phyloP scores from a whole-genome alignment of 2,329 filamentous ascomycete species.

The Colletotrichum noveboracense region DNA sequence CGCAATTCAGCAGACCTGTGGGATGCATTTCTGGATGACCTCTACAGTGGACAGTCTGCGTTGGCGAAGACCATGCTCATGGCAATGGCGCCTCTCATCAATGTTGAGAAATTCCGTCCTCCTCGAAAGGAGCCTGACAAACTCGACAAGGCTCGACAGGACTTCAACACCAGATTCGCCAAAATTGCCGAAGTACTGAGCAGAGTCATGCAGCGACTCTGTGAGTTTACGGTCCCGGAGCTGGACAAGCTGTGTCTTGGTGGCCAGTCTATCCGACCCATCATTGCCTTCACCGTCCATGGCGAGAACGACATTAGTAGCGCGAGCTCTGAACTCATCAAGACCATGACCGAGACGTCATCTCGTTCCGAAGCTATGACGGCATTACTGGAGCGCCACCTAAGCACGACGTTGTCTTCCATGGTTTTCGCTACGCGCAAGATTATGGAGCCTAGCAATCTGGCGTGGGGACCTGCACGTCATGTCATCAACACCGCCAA shows the following conservation, averaged over 20 bases:
- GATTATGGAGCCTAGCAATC: conserved; percentile 38
- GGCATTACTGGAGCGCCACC: conserved; percentile 49
- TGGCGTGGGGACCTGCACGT: conserved; percentile 63
- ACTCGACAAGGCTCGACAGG: conserved; percentile 54
- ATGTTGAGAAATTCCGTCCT: conserved; percentile 75
- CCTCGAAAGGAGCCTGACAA: conserved; percentile 49
- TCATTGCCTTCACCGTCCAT: conserved; percentile 82
- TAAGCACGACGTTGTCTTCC: conserved; percentile 44
- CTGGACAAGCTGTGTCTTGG: conserved; percentile 74
- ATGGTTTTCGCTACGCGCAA: conserved; percentile 42
- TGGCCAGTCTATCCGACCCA: conserved; percentile 70
- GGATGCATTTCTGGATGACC: conserved; percentile 73
- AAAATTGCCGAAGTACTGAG: conserved; percentile 65
- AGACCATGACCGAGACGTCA: conserved; percentile 70
- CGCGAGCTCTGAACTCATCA: conserved; percentile 81
- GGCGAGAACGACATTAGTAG: conserved; percentile 81
- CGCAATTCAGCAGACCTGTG: conserved; percentile 79
- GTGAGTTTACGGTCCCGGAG: conserved; percentile 74
- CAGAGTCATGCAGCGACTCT: conserved; percentile 77
- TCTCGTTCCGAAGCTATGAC: conserved; percentile 56
- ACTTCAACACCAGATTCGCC: conserved; percentile 78
- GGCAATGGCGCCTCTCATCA: conserved; percentile 72
- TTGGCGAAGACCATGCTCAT: conserved; percentile 78
- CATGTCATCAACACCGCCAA: conserved; percentile 62
- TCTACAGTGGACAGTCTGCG: conserved; percentile 70